Base-by-base conservation (phyloP, 2,329 filamentous ascomycete species). In the Blastomyces silverae region DNA sequence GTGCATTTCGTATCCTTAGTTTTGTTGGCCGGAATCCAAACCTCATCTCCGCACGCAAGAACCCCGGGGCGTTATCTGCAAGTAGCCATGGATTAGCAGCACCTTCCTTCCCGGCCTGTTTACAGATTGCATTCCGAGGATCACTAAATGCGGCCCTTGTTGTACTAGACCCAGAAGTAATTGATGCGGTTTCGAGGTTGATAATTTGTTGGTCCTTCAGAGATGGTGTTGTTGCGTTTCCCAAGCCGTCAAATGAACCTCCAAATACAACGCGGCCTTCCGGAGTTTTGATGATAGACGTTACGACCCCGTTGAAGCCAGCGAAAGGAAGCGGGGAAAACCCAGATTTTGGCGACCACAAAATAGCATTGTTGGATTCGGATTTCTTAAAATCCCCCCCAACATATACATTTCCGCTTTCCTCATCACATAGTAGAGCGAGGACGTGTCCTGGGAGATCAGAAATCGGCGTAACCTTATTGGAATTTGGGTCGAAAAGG, bases 261-360 rank as follows among this genome's bases (percentile, higher is more conserved):
- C 91, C 95, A 73, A 97, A 99, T 64, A 97, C 85, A 68, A 99
- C 90, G 73, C 95, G 89, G 10, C 90, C 90, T 70, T 91, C 89
- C 1, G 87, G 82, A 25, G 88, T 85, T 78, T 91, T 92, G 61
- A 87, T 83, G 70, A 99, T 97, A 48, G 92, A 89, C 67, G 86
- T 85, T 62, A 99, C 92, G 1, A 91, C 91, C 34, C 92, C 92
- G 77, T 97, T 97, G 79, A 99, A 96, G 28, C 95, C 95, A 52
- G 87, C 87, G 79, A 99, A 99, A 2, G 93, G 89, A 64, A 99
- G 79, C 71, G 91, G 89, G 25, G 84, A 84, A 88, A 90, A 97
- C 60, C 85, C 86, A 39, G 85, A 79, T 11, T 80, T 84, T 34
- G 81, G 81, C 31, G 84, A 81, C 91, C 91, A 97, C 15, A 89